Conservation (phyloP, 352 stramenopile species). For the Globisporangium spiculum region DNA sequence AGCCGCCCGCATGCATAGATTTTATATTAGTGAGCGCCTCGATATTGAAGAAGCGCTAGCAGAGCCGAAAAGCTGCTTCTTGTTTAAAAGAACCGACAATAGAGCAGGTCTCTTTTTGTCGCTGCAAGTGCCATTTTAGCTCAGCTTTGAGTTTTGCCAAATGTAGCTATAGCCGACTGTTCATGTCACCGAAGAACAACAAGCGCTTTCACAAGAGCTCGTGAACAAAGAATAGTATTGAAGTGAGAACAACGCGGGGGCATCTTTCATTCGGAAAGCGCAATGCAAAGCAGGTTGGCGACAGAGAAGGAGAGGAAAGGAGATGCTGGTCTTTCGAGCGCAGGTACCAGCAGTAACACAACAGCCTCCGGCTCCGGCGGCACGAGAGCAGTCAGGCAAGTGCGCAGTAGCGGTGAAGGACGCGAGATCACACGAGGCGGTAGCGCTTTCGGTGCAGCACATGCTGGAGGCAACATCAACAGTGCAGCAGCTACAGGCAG, state of each 20-base stretch:
- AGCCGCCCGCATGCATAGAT: conserved; percentile 9
- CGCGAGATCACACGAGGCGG: conserved; percentile 16
- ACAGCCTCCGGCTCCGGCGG: conserved; percentile 9
- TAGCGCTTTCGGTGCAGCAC: neutral
- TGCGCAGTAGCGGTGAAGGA: conserved; percentile 36
- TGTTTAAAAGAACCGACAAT: conserved; percentile 6
- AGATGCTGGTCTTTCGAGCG: conserved; percentile 19
- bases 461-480: neutral
- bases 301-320: conserved; percentile 11
- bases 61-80: neutral
- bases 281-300: neutral
- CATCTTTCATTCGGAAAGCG: neutral
- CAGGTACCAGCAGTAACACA: conserved; percentile 18
- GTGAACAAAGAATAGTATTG: neutral
- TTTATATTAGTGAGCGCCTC: conserved; percentile 14
- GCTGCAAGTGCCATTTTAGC: neutral
- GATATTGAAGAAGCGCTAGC: neutral
- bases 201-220: neutral
- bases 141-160: neutral
- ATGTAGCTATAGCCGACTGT: neutral
- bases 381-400: conserved; percentile 27
- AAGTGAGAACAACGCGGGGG: neutral
- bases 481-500: neutral
- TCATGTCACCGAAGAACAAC: neutral
- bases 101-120: neutral